A percentile compares a stretch with the other conserved stretches of the same genome.
Evolutionary conservation across 2,329 filamentous ascomycete genomes (phyloP).

Genomic region (Fusarium aywerte): DNA sequence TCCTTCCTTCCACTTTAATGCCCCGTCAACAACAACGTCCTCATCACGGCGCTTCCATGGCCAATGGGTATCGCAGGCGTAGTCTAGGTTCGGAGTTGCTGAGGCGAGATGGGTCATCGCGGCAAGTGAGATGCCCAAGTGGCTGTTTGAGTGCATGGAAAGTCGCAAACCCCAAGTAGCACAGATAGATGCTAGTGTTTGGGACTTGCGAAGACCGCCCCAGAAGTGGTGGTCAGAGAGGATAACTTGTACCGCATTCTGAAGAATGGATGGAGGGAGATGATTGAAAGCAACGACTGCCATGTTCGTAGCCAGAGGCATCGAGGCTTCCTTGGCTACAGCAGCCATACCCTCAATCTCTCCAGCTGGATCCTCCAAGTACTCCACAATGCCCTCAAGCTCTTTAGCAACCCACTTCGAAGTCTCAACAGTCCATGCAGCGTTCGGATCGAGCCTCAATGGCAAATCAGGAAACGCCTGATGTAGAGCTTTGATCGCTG

Average conservation of each 20-base stretch:
- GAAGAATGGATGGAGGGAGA: slow-evolving; percentile 52
- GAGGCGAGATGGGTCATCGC: slow-evolving; percentile 57
- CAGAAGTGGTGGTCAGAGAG: slow-evolving; percentile 58
- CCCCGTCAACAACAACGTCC: slow-evolving; percentile 54
- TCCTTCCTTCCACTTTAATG: slow-evolving; percentile 52
- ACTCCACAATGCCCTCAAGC: slow-evolving; percentile 52
- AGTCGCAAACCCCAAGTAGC: slow-evolving; percentile 54
- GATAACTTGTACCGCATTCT: slow-evolving; percentile 55
- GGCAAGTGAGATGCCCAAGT: slow-evolving; percentile 56
- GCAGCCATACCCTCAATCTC: slow-evolving; percentile 58
- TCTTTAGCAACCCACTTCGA: slow-evolving; percentile 55
- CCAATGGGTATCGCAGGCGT: slow-evolving; percentile 58
- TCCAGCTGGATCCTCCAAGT: slow-evolving; percentile 54
- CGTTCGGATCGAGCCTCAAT: slow-evolving; percentile 53
- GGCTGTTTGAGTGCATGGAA: slow-evolving; percentile 58
- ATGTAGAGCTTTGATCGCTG: slow-evolving; percentile 53
- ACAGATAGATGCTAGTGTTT: slow-evolving; percentile 53
- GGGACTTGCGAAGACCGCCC: slow-evolving; percentile 56
- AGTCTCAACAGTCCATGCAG: slow-evolving; percentile 54
- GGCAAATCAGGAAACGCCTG: slow-evolving; percentile 52
- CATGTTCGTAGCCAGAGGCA: slow-evolving; percentile 58
- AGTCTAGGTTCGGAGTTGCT: slow-evolving; percentile 55
- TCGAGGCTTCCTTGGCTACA: slow-evolving; percentile 53
- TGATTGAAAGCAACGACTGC: slow-evolving; percentile 56
- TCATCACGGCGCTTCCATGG: slow-evolving; percentile 57